These are phyloP conservation scores for Hypoxylon sp. DNA, from an alignment of 2,329 filamentous ascomycete genomes.

Conservation along the genomic window DNA sequence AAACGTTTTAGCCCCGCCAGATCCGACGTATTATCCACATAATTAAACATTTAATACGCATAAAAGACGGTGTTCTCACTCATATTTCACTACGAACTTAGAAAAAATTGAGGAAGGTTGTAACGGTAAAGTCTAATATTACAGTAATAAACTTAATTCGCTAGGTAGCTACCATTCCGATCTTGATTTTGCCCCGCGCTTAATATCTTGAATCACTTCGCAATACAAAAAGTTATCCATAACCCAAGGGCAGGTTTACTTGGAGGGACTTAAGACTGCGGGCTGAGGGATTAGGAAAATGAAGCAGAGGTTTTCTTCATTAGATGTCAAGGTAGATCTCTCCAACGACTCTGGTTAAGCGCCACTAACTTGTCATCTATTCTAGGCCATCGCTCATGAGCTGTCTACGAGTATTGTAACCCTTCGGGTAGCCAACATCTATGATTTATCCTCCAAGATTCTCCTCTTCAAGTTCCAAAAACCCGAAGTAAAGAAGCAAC, in stretches of 20 bases:
- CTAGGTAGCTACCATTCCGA: background rate
- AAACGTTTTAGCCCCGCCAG: slow-evolving; percentile 2
- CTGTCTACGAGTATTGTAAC: slow-evolving; percentile 82
- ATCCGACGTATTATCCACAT: background rate
- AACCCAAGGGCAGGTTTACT: background rate
- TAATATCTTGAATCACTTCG: slow-evolving; percentile 3
- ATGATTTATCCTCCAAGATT: slow-evolving; percentile 95
- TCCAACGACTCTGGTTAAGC: background rate
- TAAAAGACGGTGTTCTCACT: slow-evolving; percentile 1
- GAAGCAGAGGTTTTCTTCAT: slow-evolving; percentile 72
- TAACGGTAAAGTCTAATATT: background rate
- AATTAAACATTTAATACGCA: background rate
- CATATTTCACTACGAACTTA: background rate
- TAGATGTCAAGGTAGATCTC: slow-evolving; percentile 67
- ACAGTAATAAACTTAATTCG: background rate
- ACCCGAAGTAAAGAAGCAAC: slow-evolving; percentile 87
- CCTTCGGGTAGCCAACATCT: slow-evolving; percentile 91
- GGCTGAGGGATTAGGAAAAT: slow-evolving; percentile 53
- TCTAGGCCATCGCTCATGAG: slow-evolving; percentile 92
- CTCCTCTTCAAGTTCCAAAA: slow-evolving; percentile 96
- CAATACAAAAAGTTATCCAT: background rate
- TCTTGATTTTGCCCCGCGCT: slow-evolving; percentile 26
- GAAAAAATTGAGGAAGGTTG: background rate
- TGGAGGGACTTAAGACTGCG: slow-evolving; percentile 1
- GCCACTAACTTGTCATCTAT: slow-evolving; percentile 20